These are phyloP conservation scores for Penicillium antarcticum DNA, from an alignment of 495 filamentous ascomycete genomes.

Conservation along the genomic window DNA sequence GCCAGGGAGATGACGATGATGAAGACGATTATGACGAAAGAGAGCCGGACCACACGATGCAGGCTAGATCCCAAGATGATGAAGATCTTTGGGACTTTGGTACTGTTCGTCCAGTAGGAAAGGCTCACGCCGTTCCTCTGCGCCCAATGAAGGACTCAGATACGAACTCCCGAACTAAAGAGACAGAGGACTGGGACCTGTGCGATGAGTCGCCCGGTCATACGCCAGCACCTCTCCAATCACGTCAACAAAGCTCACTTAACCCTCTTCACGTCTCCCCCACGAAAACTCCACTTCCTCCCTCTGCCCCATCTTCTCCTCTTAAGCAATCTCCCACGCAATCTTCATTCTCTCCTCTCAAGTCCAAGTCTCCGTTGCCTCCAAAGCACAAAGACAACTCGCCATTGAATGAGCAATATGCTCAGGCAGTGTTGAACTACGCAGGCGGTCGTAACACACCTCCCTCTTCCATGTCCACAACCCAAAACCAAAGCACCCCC, in stretches of 20 bases:
- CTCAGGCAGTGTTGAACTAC: constrained; percentile 11
- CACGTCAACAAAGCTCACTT: not conserved
- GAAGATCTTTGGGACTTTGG: constrained; percentile 93
- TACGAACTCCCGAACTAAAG: constrained; percentile 59
- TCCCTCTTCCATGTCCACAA: constrained; percentile 22
- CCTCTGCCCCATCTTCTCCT: constrained; percentile 10
- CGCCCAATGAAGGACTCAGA: constrained; percentile 71
- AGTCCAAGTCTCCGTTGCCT: not conserved
- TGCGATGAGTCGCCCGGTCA: constrained; percentile 36
- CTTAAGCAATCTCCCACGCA: constrained; percentile 1
- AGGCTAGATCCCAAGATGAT: constrained; percentile 25
- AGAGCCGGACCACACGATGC: constrained; percentile 40
- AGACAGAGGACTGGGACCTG: constrained; percentile 40
- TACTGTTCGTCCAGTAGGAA: constrained; percentile 70
- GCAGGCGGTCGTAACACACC: not conserved
- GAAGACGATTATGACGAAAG: constrained; percentile 58
- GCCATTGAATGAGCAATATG: constrained; percentile 10
- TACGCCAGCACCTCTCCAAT: constrained; percentile 7
- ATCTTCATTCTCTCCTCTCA: not conserved
- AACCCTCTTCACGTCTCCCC: constrained; percentile 4
- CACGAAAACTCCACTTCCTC: constrained; percentile 14
- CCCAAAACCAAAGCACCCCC: constrained; percentile 14
- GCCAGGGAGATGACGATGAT: constrained; percentile 50
- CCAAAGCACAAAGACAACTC: constrained; percentile 1
- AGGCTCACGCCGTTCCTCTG: constrained; percentile 45